Conservation (phyloP, 1,139 yeast species). For the Schizosaccharomyces versatilis region DNA sequence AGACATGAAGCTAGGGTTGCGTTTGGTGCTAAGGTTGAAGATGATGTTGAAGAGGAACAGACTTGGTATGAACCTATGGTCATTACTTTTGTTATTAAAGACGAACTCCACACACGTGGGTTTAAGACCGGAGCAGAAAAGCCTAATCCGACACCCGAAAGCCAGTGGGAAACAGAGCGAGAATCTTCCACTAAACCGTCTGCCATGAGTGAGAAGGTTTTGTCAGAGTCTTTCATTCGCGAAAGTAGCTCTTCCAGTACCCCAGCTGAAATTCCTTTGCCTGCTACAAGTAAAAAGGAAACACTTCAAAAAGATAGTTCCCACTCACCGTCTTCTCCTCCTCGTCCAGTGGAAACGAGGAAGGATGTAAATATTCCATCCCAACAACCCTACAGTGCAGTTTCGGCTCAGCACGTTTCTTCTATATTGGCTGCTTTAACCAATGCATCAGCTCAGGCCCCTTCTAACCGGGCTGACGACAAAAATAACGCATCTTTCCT, state of each 20-base stretch:
- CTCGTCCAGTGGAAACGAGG: no score
- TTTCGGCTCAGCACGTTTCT: no score
- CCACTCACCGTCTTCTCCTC: no score
- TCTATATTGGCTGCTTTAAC: no score
- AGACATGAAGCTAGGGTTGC: conserved; percentile 19
- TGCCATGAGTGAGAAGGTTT: not conserved
- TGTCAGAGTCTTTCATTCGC: not conserved
- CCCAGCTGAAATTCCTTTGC: no score
- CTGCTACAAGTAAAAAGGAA: no score
- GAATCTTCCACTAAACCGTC: not conserved
- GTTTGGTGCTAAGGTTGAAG: conserved; percentile 16
- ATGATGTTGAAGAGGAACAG: conserved; percentile 12
- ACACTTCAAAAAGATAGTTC: no score
- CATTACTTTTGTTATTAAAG: not conserved
- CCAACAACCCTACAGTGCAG: no score
- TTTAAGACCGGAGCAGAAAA: not conserved
- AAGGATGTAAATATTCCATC: no score
- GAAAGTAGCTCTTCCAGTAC: not conserved
- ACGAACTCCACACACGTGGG: conserved; percentile 1
- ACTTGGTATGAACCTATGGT: not conserved
- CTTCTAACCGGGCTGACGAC: no score
- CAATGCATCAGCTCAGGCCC: no score
- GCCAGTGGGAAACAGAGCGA: not conserved
- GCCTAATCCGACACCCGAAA: not conserved
- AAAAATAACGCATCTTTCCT: no score